Evolutionary conservation across 2,329 filamentous ascomycete genomes (phyloP).

Genomic region (Aureobasidium sp.): DNA sequence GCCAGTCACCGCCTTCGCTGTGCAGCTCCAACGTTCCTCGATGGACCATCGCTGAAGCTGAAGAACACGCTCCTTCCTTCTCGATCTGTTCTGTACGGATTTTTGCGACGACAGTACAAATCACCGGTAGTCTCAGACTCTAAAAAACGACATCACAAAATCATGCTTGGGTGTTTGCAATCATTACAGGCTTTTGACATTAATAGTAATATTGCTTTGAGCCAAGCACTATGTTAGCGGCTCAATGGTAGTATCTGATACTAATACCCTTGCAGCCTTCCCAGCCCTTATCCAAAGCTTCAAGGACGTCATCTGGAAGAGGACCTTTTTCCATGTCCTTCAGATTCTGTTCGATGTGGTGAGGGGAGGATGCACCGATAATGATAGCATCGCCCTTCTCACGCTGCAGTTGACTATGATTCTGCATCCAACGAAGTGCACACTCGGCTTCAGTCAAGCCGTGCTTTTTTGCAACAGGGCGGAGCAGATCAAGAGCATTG

Average conservation of each 20-base stretch:
- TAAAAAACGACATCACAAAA: not conserved
- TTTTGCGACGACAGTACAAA: not conserved
- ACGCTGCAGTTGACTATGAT: conserved; percentile 35
- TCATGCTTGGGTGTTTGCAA: not conserved
- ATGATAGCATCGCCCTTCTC: conserved; percentile 33
- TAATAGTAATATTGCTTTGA: not conserved
- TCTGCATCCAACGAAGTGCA: conserved; percentile 40
- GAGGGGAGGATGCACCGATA: conserved; percentile 31
- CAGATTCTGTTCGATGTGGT: conserved; percentile 36
- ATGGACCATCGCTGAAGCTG: not conserved
- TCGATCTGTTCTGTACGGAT: not conserved
- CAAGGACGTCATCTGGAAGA: conserved; percentile 34
- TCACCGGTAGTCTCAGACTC: not conserved
- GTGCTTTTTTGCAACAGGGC: conserved; percentile 33
- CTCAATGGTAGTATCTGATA: conserved; percentile 30
- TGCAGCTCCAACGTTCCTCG: not conserved
- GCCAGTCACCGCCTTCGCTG: not conserved
- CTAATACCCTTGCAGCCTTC: conserved; percentile 25
- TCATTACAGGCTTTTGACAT: not conserved
- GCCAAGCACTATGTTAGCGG: not conserved
- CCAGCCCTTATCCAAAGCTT: conserved; percentile 35
- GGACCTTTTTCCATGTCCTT: conserved; percentile 33
- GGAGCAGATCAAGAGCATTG: conserved; percentile 36
- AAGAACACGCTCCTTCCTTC: not conserved
- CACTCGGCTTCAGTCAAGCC: conserved; percentile 37